These are phyloP conservation scores for Trametes maxima DNA, from an alignment of 768 basidiomycete species.

Conservation along the genomic window DNA sequence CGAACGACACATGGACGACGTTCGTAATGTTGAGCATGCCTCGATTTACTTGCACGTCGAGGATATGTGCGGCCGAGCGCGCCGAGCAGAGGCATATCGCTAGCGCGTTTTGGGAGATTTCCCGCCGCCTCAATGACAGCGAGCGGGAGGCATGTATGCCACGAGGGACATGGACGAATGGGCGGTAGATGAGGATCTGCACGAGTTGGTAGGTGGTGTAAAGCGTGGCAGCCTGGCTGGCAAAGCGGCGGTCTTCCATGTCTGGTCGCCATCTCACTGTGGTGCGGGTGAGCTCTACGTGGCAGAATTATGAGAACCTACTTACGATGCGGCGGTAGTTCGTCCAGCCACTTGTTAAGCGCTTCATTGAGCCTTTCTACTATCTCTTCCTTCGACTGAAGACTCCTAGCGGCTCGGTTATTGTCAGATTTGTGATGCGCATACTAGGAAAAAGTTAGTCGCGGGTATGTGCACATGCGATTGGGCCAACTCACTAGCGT, in stretches of 20 bases:
- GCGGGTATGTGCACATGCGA: background rate
- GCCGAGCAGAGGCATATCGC: slow-evolving; percentile 47
- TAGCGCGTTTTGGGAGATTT: slow-evolving; percentile 77
- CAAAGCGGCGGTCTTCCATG: slow-evolving; percentile 40
- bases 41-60: slow-evolving; percentile 51
- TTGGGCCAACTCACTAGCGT: slow-evolving; percentile 41
- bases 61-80: slow-evolving; percentile 58
- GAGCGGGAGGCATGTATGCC: slow-evolving; percentile 29
- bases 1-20: slow-evolving; percentile 46
- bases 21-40: slow-evolving; percentile 32
- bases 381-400: slow-evolving; percentile 33
- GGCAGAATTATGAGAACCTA: background rate
- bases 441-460: slow-evolving; percentile 48
- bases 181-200: slow-evolving; percentile 76
- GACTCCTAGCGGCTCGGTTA: too few species aligned
- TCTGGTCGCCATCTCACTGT: slow-evolving; percentile 47
- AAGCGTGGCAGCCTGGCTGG: slow-evolving; percentile 46
- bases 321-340: slow-evolving; percentile 35
- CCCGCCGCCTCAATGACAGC: slow-evolving; percentile 24
- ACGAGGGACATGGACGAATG: slow-evolving; percentile 59
- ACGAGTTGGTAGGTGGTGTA: slow-evolving; percentile 55
- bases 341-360: slow-evolving; percentile 40
- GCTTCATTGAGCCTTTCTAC: slow-evolving; percentile 49
- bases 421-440: slow-evolving; percentile 53
- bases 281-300: background rate